phyloP scores from a whole-genome alignment of 768 basidiomycete species.

The Kwoniella europaea region DNA sequence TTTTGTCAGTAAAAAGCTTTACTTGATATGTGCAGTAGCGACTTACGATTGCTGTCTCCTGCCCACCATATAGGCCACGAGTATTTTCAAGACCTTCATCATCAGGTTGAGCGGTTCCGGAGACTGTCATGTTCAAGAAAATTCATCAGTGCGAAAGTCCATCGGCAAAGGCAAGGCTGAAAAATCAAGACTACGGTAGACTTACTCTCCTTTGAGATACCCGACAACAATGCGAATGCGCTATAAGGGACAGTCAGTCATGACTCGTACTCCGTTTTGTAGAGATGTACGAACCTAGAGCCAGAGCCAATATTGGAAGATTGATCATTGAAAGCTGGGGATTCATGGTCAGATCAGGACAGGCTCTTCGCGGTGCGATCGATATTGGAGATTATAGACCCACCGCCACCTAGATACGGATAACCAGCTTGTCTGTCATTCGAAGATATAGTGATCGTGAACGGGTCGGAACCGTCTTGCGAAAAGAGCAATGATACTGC shows the following conservation, averaged over 20 bases:
- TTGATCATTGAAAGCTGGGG: background rate
- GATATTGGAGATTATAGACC: background rate
- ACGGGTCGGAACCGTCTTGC: background rate
- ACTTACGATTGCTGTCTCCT: background rate
- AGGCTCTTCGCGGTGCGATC: no score
- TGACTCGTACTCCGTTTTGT: no score
- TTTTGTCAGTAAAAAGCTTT: no score
- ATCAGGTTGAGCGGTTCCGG: background rate
- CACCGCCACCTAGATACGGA: slow-evolving; percentile 1
- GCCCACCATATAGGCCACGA: background rate
- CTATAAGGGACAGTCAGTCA: background rate
- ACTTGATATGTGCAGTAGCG: background rate
- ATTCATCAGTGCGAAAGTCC: background rate
- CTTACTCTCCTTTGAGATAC: background rate
- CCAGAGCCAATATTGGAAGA: background rate
- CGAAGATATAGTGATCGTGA: slow-evolving; percentile 7
- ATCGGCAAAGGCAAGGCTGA: no score
- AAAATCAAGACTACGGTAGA: background rate
- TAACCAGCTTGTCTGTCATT: slow-evolving; percentile 2
- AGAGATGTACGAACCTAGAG: background rate
- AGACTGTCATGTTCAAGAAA: background rate
- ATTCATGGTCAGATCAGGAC: no score
- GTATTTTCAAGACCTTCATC: background rate
- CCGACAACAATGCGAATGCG: background rate
- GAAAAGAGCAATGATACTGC: slow-evolving; percentile 1